phyloP scores from a whole-genome alignment of 257 asterid species.

The Salvia miltiorrhiza region DNA sequence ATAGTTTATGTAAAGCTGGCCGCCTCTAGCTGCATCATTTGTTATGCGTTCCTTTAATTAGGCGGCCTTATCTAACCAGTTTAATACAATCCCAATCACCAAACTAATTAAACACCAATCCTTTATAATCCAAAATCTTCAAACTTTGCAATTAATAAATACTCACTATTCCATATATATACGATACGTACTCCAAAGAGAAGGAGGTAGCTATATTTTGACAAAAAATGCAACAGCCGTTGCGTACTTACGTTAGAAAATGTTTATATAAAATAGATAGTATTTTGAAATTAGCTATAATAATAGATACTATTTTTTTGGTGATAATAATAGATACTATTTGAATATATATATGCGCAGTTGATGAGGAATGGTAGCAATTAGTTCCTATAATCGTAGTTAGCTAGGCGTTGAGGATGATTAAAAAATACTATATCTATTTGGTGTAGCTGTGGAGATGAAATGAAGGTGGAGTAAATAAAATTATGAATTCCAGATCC shows the following conservation, averaged over 20 bases:
- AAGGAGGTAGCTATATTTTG: too few relatives aligned
- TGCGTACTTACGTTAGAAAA: too few relatives aligned
- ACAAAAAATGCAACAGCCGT: too few relatives aligned
- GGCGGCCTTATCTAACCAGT: neutral
- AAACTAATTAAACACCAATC: neutral
- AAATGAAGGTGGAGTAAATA: neutral
- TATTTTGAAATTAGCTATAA: neutral
- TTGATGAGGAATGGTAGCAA: too few relatives aligned
- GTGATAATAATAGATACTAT: too few relatives aligned
- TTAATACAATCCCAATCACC: neutral
- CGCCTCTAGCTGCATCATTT: neutral
- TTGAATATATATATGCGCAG: too few relatives aligned
- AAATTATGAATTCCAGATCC: constrained; percentile 23
- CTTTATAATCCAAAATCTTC: neutral
- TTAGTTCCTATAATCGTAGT: neutral
- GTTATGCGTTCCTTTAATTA: neutral
- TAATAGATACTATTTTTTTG: too few relatives aligned
- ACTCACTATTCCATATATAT: too few relatives aligned
- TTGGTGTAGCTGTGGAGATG: neutral
- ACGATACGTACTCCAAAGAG: too few relatives aligned
- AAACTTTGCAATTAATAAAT: too few relatives aligned
- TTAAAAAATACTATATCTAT: too few relatives aligned
- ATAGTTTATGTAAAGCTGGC: neutral
- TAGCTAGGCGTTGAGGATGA: neutral
- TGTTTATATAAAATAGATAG: neutral